Base-by-base conservation (phyloP, 176 grass and related monocot genomes). In the Carex myosuroides region DNA sequence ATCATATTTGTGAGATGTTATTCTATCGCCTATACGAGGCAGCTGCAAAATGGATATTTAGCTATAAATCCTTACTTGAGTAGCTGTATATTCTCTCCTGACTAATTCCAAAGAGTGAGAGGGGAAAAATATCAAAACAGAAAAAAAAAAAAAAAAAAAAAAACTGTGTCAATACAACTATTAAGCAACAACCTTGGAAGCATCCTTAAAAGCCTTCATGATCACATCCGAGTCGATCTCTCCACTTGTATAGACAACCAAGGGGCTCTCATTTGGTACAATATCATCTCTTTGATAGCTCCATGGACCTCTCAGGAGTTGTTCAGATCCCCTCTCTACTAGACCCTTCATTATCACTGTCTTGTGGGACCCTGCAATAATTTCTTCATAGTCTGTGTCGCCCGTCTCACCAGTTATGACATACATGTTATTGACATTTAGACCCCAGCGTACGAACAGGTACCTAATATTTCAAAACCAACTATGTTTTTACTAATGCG, bases 391-490 rank as follows among this genome's bases (percentile, higher is more conserved):
- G 26, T 99, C 96, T 4, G 93, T 89, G 81, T 99, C 96, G 0
- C 96, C 93, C 24, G 79, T 90, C 1, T 99, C 91, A 5, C 96
- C 93, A 1, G 86, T 68, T 18, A 99, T 87, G 79, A 99, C 80
- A 59, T 92, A 99, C 93, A 99, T 99, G 87, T 94, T 99, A 1
- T 70, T 86, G 58, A 99, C 89, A 12, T 83, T 85, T 26, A 99
- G 64, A 53, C 96, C 96, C 96, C 96, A 99, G 1, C 96, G 92
- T 32, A 99, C 91, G 30, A 90, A 99, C 29, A 99, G 76, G 39
- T 99, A 99, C 93, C 96, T 99, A 68, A 26, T 59, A 56, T 86
- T 24, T 72, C 24, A 82, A 85, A 32, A 70, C 18, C 44, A 81
- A 22, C 6, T 32, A 69, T 35, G 14, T 30, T 50, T 44, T 56